Conservation (phyloP, 1,284 basidiomycete species). For the Sporisorium iseilematis-ciliati region DNA sequence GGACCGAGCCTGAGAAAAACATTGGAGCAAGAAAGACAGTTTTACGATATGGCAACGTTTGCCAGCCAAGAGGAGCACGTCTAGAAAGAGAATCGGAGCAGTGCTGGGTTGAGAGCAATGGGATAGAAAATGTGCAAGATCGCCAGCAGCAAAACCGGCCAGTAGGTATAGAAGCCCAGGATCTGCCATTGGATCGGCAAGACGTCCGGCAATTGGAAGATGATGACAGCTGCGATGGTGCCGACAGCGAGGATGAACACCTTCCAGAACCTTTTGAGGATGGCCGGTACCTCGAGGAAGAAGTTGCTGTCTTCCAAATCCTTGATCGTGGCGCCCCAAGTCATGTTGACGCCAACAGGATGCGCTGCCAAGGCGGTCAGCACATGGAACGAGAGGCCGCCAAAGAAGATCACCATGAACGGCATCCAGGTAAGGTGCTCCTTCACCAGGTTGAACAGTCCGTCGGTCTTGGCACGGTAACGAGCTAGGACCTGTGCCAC, state of each 20-base stretch:
- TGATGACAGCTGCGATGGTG: constrained; percentile 71
- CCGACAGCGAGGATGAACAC: constrained; percentile 76
- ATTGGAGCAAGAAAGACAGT: background rate
- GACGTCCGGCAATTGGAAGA: constrained; percentile 67
- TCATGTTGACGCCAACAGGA: constrained; percentile 84
- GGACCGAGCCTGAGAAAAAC: background rate
- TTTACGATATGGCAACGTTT: no score
- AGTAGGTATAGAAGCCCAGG: constrained; percentile 38
- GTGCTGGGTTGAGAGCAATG: constrained; percentile 51
- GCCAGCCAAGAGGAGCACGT: background rate
- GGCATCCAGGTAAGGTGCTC: constrained; percentile 83
- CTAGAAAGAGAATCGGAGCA: constrained; percentile 57
- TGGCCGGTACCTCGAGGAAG: constrained; percentile 86
- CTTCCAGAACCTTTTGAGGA: constrained; percentile 70
- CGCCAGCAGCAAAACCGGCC: constrained; percentile 22
- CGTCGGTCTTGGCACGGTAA: constrained; percentile 79
- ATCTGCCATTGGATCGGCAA: constrained; percentile 77
- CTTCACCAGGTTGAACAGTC: constrained; percentile 73
- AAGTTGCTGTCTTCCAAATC: constrained; percentile 74
- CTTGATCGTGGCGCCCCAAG: constrained; percentile 73
- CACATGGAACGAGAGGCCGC: constrained; percentile 70
- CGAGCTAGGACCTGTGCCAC: constrained; percentile 79
- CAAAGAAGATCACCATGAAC: constrained; percentile 71
- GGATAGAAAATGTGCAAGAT: constrained; percentile 53
- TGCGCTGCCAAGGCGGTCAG: constrained; percentile 82